A percentile compares a stretch with the other conserved stretches of the same genome.
phyloP scores from a whole-genome alignment of 225 moss, liverwort and hornwort species.

The Polytrichum commune region DNA sequence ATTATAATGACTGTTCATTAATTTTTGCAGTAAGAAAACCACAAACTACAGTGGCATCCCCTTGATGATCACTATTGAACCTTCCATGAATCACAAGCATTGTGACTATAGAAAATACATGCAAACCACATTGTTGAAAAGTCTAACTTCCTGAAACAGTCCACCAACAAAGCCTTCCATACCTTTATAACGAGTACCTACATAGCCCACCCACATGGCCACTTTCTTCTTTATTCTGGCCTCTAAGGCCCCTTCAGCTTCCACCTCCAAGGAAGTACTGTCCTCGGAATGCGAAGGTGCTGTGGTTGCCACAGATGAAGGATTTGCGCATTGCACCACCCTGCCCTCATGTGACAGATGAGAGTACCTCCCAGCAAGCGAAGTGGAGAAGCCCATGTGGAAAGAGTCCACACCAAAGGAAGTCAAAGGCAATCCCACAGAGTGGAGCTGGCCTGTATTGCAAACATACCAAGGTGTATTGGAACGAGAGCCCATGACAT shows the following conservation, averaged over 20 bases:
- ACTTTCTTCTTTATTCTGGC: conserved; percentile 74
- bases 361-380: not conserved
- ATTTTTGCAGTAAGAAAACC: not conserved
- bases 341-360: not conserved
- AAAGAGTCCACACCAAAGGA: not conserved
- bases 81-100: no score
- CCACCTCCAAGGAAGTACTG: not conserved
- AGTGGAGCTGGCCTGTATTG: not conserved
- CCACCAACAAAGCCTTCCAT: no score
- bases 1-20: not conserved
- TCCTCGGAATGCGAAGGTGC: not conserved
- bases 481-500: not conserved
- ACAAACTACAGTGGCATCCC: not conserved
- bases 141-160: no score
- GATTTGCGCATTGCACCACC: not conserved
- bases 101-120: no score
- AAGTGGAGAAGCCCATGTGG: not conserved
- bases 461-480: not conserved
- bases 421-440: not conserved
- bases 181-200: conserved; percentile 87
- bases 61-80: not conserved
- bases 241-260: not conserved
- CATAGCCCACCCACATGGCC: conserved; percentile 89
- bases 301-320: not conserved
- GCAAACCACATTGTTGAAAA: no score